Conservation (phyloP, 805 yeast genomes). For the Wickerhamomyces hampshirensis region DNA sequence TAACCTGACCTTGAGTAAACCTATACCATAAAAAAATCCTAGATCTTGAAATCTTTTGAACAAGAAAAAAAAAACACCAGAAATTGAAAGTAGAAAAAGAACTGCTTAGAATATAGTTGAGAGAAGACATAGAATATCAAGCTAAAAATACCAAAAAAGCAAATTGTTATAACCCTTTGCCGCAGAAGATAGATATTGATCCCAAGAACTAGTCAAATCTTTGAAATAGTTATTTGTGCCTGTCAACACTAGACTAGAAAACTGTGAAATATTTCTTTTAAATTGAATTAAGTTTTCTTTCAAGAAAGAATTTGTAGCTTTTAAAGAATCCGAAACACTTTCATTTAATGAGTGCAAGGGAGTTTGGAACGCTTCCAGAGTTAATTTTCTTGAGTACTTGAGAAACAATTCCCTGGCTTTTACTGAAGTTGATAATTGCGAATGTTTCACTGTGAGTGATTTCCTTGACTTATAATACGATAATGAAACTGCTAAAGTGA, state of each 20-base stretch:
- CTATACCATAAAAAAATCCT: no score
- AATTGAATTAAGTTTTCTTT: conserved; percentile 4
- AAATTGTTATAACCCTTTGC: conserved; percentile 8
- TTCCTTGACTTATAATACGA: conserved; percentile 5
- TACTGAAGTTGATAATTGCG: neutral
- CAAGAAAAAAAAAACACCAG: no score
- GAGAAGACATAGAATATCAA: no score
- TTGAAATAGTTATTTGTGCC: conserved; percentile 4
- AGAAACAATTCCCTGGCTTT: neutral
- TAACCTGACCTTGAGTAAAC: no score
- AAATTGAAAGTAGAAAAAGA: no score
- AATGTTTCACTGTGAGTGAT: neutral
- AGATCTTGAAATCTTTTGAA: no score
- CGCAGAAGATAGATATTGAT: conserved; percentile 3
- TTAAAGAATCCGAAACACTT: neutral
- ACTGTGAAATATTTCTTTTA: conserved; percentile 5
- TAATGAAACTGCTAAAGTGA: conserved; percentile 16
- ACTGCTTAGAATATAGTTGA: no score
- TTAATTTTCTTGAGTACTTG: neutral
- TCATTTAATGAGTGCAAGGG: neutral
- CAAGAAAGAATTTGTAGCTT: neutral
- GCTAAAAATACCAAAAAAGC: conserved; percentile 12
- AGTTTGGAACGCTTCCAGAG: neutral
- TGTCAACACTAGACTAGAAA: conserved; percentile 10
- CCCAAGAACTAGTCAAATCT: conserved; percentile 6